phyloP scores from a whole-genome alignment of 179 eudicot genomes.

The Drosera spatulata region DNA sequence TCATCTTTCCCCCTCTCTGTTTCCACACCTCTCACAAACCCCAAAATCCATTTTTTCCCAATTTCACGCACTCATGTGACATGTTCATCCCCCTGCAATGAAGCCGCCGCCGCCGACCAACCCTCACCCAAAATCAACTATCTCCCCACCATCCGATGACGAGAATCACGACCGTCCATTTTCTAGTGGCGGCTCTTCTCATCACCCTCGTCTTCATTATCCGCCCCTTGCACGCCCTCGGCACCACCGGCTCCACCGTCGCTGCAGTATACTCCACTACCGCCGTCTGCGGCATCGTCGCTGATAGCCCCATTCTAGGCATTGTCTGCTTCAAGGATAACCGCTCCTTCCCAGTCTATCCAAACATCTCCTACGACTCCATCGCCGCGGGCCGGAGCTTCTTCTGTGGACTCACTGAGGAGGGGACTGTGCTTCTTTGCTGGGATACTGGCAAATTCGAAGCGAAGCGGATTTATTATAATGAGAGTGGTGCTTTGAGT shows the following conservation, averaged over 20 bases:
- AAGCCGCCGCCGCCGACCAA: too few relatives aligned
- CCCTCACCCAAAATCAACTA: too few relatives aligned
- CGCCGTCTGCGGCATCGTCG: conserved; percentile 57
- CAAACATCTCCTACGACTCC: conserved; percentile 43
- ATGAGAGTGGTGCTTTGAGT: conserved; percentile 12
- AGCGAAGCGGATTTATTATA: conserved; percentile 54
- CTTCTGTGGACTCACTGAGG: conserved; percentile 65
- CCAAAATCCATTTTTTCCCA: too few relatives aligned
- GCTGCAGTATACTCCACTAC: conserved; percentile 30
- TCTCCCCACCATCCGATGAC: neutral
- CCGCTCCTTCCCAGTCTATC: conserved; percentile 10
- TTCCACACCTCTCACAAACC: too few relatives aligned
- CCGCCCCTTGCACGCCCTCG: conserved; percentile 19
- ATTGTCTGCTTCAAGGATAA: conserved; percentile 40
- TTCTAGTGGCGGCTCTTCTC: neutral
- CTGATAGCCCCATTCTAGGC: conserved; percentile 26
- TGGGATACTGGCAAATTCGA: conserved; percentile 38
- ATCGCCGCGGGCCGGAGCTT: conserved; percentile 58
- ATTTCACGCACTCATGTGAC: too few relatives aligned
- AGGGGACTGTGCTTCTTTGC: conserved; percentile 52
- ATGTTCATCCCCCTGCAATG: too few relatives aligned
- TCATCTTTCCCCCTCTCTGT: too few relatives aligned
- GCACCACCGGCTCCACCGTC: conserved; percentile 29
- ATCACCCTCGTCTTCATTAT: conserved; percentile 13
- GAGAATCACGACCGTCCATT: neutral